Base-by-base conservation (phyloP, 2,329 filamentous ascomycete genomes). In the Fusarium graminum region DNA sequence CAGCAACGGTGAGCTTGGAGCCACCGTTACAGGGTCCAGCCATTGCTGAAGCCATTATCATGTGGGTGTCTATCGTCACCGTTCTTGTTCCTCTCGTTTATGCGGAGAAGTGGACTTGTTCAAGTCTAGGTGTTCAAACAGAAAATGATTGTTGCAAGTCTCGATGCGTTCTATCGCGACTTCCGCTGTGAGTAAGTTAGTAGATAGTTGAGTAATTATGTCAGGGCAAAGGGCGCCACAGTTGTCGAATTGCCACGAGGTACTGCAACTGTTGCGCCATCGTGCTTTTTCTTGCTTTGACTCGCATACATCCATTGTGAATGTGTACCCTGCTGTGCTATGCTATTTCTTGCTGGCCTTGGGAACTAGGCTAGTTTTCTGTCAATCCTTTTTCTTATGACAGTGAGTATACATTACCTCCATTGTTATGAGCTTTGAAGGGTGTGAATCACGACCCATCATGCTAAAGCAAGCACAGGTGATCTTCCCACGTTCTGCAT, bases 81-180 rank as follows among this genome's bases (percentile, higher is more conserved):
- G 50, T 56, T 52, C 53, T 65, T 65, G 56, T 58, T 50, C 36
- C 44, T 34, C 59, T 71, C 65, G 60, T 69, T 69, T 69, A 65
- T 71, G 68, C 50, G 49, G 56, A 43, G 22, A 46, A 38, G 56
- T 69, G 68, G 68, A 44, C 40, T 60, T n/a, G 41, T 44, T 22
- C 22, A 22, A 22, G 22, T 22, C 22, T 22, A 22, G 22, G 6
- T 22, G 4, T 22, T 6, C 22, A 22, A 22, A 22, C 22, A 22
- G 6, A 6, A 22, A 22, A 22, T 4, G 22, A 22, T 6, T 6
- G 6, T 22, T n/a, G 7, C 16, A n/a, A 36, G n/a, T n/a, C 34
- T 52, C 28, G 40, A 47, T 52, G 34, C 26, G 58, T 49, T 36
- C 52, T 52, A 34, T 34, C 58, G 55, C 58, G 43, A 12, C 52